Evolutionary conservation across 805 yeast species (phyloP).

Genomic region (Wickerhamomyces queroliae): DNA sequence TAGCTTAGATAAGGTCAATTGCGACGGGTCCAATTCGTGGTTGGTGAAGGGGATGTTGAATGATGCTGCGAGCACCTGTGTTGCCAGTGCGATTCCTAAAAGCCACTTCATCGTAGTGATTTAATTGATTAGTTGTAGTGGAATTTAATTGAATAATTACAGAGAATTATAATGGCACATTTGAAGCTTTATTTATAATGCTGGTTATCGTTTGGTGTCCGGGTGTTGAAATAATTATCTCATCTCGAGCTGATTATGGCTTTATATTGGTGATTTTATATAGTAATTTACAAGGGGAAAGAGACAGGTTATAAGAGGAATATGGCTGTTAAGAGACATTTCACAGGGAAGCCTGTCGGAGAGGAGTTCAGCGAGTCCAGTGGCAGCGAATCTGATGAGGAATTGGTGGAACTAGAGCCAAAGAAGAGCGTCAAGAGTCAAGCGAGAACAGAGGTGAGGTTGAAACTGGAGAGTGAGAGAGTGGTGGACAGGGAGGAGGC

Average conservation of each 20-base stretch:
- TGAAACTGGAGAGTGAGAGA: not conserved
- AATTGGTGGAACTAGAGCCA: not conserved
- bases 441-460: not conserved
- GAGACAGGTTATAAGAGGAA: not conserved
- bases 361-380: too few relatives aligned
- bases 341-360: constrained; percentile 3
- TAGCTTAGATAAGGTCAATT: not conserved
- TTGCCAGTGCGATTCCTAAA: not conserved
- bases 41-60: not conserved
- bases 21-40: not conserved
- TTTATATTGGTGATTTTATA: too few relatives aligned
- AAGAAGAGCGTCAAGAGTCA: not conserved
- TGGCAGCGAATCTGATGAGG: too few relatives aligned
- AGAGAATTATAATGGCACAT: too few relatives aligned
- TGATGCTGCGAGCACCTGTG: not conserved
- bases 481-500: constrained; percentile 7
- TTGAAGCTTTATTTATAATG: too few relatives aligned
- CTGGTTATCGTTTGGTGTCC: not conserved
- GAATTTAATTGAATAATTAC: too few relatives aligned
- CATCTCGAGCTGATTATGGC: too few relatives aligned
- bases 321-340: constrained; percentile 10
- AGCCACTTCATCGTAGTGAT: not conserved
- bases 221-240: not conserved
- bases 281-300: too few relatives aligned
- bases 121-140: too few relatives aligned